phyloP scores from a whole-genome alignment of 2,329 filamentous ascomycete species.

The Sclerotinia nivalis region DNA sequence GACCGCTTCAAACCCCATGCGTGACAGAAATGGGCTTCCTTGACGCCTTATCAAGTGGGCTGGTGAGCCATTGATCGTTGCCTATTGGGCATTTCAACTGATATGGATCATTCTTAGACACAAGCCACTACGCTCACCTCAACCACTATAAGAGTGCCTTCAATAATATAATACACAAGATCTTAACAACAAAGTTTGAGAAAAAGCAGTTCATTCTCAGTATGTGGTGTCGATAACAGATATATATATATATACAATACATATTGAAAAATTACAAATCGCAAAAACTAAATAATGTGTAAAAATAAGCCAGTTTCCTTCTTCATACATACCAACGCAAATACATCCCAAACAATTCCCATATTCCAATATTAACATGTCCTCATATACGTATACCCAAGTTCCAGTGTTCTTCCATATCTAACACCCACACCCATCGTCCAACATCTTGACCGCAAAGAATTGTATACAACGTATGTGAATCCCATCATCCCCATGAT shows the following conservation, averaged over 20 bases:
- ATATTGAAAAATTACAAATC: background rate
- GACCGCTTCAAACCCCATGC: no score
- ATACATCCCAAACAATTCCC: background rate
- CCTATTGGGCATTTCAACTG: no score
- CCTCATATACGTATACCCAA: background rate
- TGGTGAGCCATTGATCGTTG: no score
- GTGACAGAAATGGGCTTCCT: no score
- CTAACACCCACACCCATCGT: background rate
- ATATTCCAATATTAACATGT: background rate
- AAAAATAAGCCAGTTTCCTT: background rate
- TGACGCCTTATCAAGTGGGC: no score
- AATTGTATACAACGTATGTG: background rate
- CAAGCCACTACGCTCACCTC: no score
- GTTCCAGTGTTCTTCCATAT: background rate
- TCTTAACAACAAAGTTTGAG: background rate
- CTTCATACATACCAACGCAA: background rate
- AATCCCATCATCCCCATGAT: background rate
- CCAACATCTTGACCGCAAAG: background rate
- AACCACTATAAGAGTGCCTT: no score
- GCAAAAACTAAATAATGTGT: background rate
- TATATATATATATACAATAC: background rate
- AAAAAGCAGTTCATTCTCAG: background rate
- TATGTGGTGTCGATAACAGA: background rate
- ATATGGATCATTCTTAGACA: no score
- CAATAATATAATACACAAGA: no score